Base-by-base conservation (phyloP, 192 early-diverging fungal species). In the Backusella mclennaniae region DNA sequence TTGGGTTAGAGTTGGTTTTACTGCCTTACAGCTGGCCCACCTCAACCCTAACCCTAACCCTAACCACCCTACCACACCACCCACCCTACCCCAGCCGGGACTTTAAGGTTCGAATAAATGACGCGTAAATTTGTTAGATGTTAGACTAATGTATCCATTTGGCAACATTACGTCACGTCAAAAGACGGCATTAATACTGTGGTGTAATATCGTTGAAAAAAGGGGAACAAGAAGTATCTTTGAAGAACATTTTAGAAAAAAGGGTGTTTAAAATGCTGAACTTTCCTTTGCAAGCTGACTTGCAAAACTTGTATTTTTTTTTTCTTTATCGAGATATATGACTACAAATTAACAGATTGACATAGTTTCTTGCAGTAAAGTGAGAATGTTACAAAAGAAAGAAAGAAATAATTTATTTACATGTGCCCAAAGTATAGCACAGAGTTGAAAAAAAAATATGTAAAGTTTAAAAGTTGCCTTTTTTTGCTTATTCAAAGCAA, bases 401-500 rank as follows among this genome's bases (percentile, higher is more conserved):
- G 23, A 3, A 59, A 59, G 2, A 59, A 59, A 59, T 29, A 29
- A 14, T 63, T 63, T 63, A 63, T 63, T 63, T 63, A 63, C 56
- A 63, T 12, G 12, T 63, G 26, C 11, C 12, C 26, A 29, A 12
- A 8, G 3, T 63, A 29, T 11, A 14, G 56, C 11, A 29, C 21
- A 56, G 21, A 29, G 19, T 23, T 26, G 6, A 56, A 23, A 56
- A 26, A 41, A 52, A 63, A 29, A 29, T 3, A 63, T 29, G 23
- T 4, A 63, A 29, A n/a, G 8, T 56, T 33, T 21, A 44, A 17
- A 4, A 4, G 42, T 17, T 41, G 42, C 9, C 9, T 53, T 53
- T 53, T 53, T 53, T 15, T 63, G 21, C 56, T 63, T 63, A 63
- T 63, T 63, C 23, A 63, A 63, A 63, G 56, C 56, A 63, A 29